Base-by-base conservation (phyloP, 1,284 basidiomycete species). In the Melampsora larici-populina region DNA sequence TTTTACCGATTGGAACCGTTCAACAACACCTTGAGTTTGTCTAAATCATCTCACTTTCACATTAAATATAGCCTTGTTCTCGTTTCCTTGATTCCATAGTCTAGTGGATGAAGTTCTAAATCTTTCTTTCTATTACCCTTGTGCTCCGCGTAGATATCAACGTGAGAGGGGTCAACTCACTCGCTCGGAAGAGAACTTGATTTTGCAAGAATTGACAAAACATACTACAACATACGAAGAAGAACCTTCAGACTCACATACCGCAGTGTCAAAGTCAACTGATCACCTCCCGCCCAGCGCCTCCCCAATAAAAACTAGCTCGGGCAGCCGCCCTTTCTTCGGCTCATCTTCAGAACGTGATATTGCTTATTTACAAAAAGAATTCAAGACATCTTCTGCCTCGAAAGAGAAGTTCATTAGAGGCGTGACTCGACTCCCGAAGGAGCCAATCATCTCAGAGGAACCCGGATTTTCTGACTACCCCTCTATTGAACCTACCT, bases 331-430 rank as follows among this genome's bases (percentile, higher is more conserved):
- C 17, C 17, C 46, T 62, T 31, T n/a, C 15, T n/a, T 49, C 60
- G n/a, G 26, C 60, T n/a, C 18, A 33, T 31, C 18, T 18, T 33
- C 58, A 63, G 21, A 62, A 0, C 65, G 66, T n/a, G 66, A 76
- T 51, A 66, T 31, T 26, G 74, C 66, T 60, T 76, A 76, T n/a
- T 62, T 69, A 18, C 55, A 48, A n/a, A 76, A 76, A 49, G 58
- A 31, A 11, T 55, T 31, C 36, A 60, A 58, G 46, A 58, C 66
- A 46, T 55, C 49, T 17, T 62, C 40, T 26, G 29, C 24, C 2
- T 62, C 69, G 46, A 49, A 4, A 18, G 17, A 4, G 17, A 21
- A 4, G 36, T 24, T 1, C 3, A 18, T 1, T 13, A 8, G 29
- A 9, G 31, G 4, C 4, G 1, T 67, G 18, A 60, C 7, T 21